Conservation (phyloP, 2,329 filamentous ascomycete species). For the Fusarium burgessii region DNA sequence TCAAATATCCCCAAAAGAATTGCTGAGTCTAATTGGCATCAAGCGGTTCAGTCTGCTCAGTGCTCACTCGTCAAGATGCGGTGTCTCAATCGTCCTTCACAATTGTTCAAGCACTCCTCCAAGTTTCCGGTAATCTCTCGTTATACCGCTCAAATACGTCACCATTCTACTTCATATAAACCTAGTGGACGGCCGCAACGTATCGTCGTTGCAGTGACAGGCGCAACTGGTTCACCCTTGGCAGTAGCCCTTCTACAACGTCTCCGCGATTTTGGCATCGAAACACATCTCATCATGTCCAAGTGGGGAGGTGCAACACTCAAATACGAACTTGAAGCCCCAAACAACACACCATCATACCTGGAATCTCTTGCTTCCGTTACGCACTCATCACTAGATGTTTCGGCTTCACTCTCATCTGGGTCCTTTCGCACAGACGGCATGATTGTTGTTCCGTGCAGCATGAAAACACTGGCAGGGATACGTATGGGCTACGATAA, state of each 20-base stretch:
- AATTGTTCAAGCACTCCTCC: accelerated
- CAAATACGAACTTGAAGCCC: neutral
- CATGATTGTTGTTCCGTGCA: neutral
- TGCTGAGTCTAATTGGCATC: no score
- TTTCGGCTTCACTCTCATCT: neutral
- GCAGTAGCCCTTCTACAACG: neutral
- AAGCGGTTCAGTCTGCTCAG: no score
- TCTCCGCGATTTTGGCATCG: neutral
- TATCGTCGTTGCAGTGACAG: neutral
- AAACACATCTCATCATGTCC: neutral
- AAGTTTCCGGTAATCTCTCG: accelerated
- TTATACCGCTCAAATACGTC: neutral
- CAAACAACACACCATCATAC: accelerated
- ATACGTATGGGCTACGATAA: neutral
- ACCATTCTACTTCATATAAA: accelerated
- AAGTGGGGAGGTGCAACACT: neutral
- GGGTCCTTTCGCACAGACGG: neutral
- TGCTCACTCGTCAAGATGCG: neutral
- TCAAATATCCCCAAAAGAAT: no score
- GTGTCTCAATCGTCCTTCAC: neutral
- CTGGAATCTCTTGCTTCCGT: neutral
- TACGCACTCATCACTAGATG: neutral
- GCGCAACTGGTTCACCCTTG: neutral
- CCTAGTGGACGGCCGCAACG: neutral
- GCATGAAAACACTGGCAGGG: neutral